phyloP scores from a whole-genome alignment of 192 early-diverging fungal genomes.

The Phlyctochytrium planicorne region DNA sequence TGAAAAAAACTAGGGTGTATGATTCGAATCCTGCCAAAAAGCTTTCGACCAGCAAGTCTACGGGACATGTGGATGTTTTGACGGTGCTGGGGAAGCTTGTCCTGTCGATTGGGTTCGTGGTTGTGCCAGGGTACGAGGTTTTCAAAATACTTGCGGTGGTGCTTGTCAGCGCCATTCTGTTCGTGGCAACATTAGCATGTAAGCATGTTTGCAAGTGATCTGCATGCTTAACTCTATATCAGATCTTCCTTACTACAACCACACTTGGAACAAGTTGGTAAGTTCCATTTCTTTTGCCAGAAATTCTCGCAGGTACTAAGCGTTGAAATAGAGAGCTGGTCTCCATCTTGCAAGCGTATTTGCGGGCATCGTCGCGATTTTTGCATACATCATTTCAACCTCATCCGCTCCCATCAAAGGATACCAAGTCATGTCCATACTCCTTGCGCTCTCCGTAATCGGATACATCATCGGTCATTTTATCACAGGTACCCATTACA shows the following conservation, averaged over 20 bases:
- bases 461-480: background rate
- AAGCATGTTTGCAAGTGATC: background rate
- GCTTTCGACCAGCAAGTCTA: background rate
- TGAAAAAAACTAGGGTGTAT: background rate
- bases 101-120: background rate
- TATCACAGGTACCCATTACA: background rate
- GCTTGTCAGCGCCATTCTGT: background rate
- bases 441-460: background rate
- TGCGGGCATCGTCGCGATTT: background rate
- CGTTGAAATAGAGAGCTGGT: background rate
- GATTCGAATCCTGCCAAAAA: background rate
- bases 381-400: background rate
- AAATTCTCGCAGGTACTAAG: background rate
- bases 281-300: background rate
- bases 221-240: background rate
- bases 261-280: background rate
- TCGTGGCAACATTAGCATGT: background rate
- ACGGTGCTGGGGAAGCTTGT: background rate
- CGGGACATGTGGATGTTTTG: background rate
- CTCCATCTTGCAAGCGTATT: background rate
- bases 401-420: background rate
- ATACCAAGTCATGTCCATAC: background rate
- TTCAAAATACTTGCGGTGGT: background rate
- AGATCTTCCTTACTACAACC: background rate
- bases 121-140: background rate